Evolutionary conservation across 2,329 filamentous ascomycete species (phyloP).

Genomic region (Ceratocystis papillata): DNA sequence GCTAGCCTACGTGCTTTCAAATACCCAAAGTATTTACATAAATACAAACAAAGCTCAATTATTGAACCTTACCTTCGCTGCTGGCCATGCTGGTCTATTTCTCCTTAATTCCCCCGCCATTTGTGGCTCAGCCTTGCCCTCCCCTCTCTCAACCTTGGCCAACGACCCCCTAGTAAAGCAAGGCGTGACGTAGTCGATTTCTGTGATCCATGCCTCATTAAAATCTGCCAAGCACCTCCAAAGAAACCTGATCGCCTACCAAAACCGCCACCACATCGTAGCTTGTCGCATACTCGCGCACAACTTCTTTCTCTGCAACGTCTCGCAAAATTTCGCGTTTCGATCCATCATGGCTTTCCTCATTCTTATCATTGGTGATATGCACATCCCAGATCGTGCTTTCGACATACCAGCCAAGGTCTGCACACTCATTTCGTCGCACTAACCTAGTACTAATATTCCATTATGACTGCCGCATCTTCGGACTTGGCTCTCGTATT

Average conservation of each 20-base stretch:
- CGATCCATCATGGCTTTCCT: conserved; percentile 64
- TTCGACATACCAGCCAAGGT: conserved; percentile 87
- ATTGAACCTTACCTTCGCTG: too few relatives aligned
- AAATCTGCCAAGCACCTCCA: background rate
- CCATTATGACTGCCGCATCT: background rate
- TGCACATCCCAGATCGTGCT: conserved; percentile 86
- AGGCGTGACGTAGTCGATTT: conserved; percentile 10
- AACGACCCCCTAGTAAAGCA: background rate
- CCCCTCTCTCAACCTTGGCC: background rate
- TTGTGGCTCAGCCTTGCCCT: conserved; percentile 7
- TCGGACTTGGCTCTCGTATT: too few relatives aligned
- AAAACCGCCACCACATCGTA: background rate
- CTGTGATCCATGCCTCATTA: conserved; percentile 1
- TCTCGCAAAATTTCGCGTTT: background rate
- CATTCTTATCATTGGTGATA: conserved; percentile 82
- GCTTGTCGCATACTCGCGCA: background rate
- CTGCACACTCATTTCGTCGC: conserved; percentile 27
- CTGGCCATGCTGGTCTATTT: background rate
- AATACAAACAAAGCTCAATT: too few relatives aligned
- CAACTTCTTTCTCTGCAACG: too few relatives aligned
- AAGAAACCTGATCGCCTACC: background rate
- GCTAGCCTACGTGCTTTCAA: too few relatives aligned
- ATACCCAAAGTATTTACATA: too few relatives aligned
- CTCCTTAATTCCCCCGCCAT: background rate
- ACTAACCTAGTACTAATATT: background rate